These are phyloP conservation scores for Porogramme epimiltina DNA, from an alignment of 1,284 basidiomycete species.

Conservation along the genomic window DNA sequence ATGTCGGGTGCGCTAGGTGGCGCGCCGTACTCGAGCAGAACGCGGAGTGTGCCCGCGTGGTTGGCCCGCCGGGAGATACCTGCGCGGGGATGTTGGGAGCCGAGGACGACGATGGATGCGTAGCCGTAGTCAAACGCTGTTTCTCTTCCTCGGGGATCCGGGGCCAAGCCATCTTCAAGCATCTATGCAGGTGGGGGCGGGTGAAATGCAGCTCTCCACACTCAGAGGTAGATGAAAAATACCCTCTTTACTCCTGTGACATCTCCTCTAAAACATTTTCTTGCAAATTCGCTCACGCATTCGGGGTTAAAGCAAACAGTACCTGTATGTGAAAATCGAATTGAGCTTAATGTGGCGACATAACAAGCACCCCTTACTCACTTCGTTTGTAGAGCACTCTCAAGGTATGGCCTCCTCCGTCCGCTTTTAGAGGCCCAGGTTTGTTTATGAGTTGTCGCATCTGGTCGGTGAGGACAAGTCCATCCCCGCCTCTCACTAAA, in stretches of 20 bases:
- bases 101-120: constrained; percentile 42
- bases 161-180: constrained; percentile 40
- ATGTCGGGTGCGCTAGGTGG: constrained; percentile 48
- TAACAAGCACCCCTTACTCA: constrained; percentile 21
- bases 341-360: background rate
- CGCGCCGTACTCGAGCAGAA: constrained; percentile 45
- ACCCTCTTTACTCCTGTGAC: constrained; percentile 35
- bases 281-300: constrained; percentile 40
- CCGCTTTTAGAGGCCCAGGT: constrained; percentile 37
- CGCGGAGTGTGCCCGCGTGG: constrained; percentile 40
- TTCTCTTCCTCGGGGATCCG: constrained; percentile 44
- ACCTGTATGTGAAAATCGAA: constrained; percentile 19
- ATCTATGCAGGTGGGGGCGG: constrained; percentile 28
- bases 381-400: constrained; percentile 40
- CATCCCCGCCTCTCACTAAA: too few relatives aligned
- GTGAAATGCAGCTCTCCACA: background rate
- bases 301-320: constrained; percentile 29
- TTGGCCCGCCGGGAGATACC: constrained; percentile 22
- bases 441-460: constrained; percentile 40
- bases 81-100: constrained; percentile 37
- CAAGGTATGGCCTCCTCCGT: constrained; percentile 37
- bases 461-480: constrained; percentile 38
- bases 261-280: constrained; percentile 38
- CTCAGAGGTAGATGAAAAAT: background rate
- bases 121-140: constrained; percentile 52